These are phyloP conservation scores for Fraxinus sp. DNA, from an alignment of 305 asterid species.

Conservation along the genomic window DNA sequence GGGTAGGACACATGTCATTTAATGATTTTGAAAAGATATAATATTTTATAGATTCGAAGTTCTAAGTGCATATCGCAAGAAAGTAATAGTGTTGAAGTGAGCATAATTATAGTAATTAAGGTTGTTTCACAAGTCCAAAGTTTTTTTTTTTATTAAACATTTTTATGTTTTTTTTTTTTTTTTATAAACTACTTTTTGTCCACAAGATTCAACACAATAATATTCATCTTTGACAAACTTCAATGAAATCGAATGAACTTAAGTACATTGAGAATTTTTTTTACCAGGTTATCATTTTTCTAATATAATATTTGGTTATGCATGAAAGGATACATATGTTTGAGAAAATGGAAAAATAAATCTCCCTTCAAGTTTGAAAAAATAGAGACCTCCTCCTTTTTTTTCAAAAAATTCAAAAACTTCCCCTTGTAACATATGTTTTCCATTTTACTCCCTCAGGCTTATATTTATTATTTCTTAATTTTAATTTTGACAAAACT, in stretches of 20 bases:
- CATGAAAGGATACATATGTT: neutral
- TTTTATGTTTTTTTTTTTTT: neutral
- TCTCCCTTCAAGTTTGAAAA: no score
- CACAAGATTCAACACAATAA: slow-evolving; percentile 26
- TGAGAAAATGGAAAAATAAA: no score
- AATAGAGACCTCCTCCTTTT: neutral
- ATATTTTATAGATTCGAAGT: slow-evolving; percentile 33
- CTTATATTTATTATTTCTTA: no score
- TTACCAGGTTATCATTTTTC: no score
- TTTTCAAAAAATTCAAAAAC: no score
- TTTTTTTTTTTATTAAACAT: slow-evolving; percentile 25
- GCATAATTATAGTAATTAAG: slow-evolving; percentile 33
- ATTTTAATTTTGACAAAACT: no score
- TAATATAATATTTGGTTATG: neutral
- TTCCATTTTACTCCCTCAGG: no score
- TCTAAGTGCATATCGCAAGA: slow-evolving; percentile 51
- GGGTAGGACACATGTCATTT: no score
- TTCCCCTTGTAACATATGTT: neutral
- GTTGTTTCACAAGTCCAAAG: slow-evolving; percentile 37
- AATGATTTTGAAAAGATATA: slow-evolving; percentile 25
- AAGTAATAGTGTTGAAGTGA: slow-evolving; percentile 36
- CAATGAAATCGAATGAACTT: neutral
- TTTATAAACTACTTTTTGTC: neutral
- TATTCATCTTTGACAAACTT: neutral
- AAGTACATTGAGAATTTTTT: neutral